Evolutionary conservation across 139 green algal genomes (phyloP), one percentile per base, ranked within the genome.

Genomic region (Raphidocelis subcapitata): DNA sequence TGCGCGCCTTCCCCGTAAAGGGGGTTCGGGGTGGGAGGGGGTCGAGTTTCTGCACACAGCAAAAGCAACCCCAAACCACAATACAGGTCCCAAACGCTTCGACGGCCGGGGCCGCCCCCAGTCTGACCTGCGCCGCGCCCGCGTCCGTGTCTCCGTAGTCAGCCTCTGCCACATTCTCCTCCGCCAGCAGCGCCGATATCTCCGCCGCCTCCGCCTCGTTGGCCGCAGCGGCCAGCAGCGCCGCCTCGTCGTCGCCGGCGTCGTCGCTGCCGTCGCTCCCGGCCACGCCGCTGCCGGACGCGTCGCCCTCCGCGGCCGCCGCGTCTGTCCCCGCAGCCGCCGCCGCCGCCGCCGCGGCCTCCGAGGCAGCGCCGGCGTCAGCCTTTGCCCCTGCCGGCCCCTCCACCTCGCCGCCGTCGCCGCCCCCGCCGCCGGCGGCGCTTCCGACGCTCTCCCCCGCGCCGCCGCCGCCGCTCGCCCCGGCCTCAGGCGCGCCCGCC

Each of bases 81-180:
- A 49, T 12, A 12, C 41, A 49, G 8, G 8, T 12, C 41, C 41
- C 8, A 8, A 49, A 49, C 41, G 8, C 41, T 49, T 8, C 41
- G 41, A n/a, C n/a, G n/a, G n/a, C n/a, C n/a, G n/a, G n/a, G n/a
- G n/a, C n/a, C n/a, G n/a, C n/a, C n/a, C n/a, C n/a, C n/a, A n/a
- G n/a, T n/a, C 41, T 12, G 8, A 49, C 41, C 41, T 49, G 41
- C 41, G 8, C 41, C 8, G 12, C 41, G 8, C 41, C 41, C 41
- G 41, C 41, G 41, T 49, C 41, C 59, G 28, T 65, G 24, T 60
- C 4, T 47, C 5, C 59, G 75, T 66, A 29, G 69, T 79, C 46
- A 91, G 81, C 29, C 69, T 78, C 18, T 47, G 67, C 85, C 8
- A 84, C 79, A 52, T 84, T 80, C 72, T 92, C 86, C 64, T 86